Evolutionary conservation across 768 basidiomycete genomes (phyloP).

Genomic region (Hericium alpestre): DNA sequence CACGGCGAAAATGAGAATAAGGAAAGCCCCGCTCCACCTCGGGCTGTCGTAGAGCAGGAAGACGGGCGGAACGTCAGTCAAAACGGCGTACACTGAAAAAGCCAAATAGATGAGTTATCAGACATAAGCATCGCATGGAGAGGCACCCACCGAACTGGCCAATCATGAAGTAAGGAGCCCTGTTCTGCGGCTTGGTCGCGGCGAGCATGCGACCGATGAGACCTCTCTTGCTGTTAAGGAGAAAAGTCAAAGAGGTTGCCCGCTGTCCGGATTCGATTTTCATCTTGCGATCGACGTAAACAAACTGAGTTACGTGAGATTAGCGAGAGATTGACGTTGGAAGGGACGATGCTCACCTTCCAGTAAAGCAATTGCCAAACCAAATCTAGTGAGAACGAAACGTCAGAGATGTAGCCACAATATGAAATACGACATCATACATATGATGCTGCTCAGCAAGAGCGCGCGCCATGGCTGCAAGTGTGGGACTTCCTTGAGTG

Average conservation of each 20-base stretch:
- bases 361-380: conserved; percentile 92
- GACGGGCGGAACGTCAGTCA: conserved; percentile 81
- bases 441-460: conserved; percentile 72
- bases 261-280: conserved; percentile 91
- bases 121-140: conserved; percentile 1
- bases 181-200: conserved; percentile 45
- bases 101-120: conserved; percentile 1
- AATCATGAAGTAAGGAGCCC: conserved; percentile 67
- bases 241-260: conserved; percentile 80
- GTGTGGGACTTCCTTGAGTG: conserved; percentile 56
- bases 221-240: conserved; percentile 82
- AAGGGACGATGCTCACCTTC: conserved; percentile 44
- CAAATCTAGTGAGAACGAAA: conserved; percentile 42
- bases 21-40: conserved; percentile 66
- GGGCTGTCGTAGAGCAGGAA: conserved; percentile 75
- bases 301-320: conserved; percentile 38
- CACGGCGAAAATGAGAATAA: conserved; percentile 72
- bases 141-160: conserved; percentile 63
- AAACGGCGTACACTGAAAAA: conserved; percentile 60
- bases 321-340: not conserved
- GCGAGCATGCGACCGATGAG: conserved; percentile 66
- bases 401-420: not conserved
- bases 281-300: conserved; percentile 75
- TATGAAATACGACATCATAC: conserved; percentile 36
- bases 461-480: conserved; percentile 64